A percentile compares a stretch with the other conserved stretches of the same genome.
These are phyloP conservation scores for Aspergillus floridensis DNA, from an alignment of 2,329 filamentous ascomycete species.

Conservation along the genomic window DNA sequence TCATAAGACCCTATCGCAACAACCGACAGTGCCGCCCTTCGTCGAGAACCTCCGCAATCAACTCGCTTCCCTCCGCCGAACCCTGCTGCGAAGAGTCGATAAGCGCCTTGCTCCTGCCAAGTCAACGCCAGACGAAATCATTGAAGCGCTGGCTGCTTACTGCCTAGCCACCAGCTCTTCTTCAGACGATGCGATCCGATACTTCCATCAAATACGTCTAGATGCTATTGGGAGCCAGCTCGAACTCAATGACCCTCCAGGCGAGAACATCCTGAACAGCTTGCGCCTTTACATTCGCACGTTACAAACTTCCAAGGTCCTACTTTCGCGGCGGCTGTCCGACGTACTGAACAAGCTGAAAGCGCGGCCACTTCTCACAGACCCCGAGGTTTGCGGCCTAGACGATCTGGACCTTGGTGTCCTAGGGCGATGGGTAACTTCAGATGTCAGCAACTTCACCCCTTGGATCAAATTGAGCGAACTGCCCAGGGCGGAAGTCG, in stretches of 20 bases:
- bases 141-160: slow-evolving; percentile 76
- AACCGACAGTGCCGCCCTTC: slow-evolving; percentile 47
- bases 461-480: slow-evolving; percentile 85
- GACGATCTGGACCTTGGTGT: slow-evolving; percentile 75
- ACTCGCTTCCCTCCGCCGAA: slow-evolving; percentile 60
- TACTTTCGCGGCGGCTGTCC: slow-evolving; percentile 70
- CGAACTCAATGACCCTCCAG: slow-evolving; percentile 49
- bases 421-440: slow-evolving; percentile 73
- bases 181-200: slow-evolving; percentile 71
- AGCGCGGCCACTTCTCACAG: slow-evolving; percentile 67
- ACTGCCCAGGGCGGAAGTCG: slow-evolving; percentile 59
- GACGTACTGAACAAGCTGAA: slow-evolving; percentile 69
- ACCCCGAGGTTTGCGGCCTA: slow-evolving; percentile 62
- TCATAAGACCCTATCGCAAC: slow-evolving; percentile 66
- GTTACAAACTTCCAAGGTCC: slow-evolving; percentile 69
- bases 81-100: slow-evolving; percentile 65
- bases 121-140: slow-evolving; percentile 50
- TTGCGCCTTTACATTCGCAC: slow-evolving; percentile 74
- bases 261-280: slow-evolving; percentile 59
- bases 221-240: slow-evolving; percentile 66
- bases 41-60: slow-evolving; percentile 64
- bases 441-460: slow-evolving; percentile 79
- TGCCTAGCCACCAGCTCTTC: slow-evolving; percentile 78
- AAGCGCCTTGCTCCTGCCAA: slow-evolving; percentile 47
- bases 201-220: slow-evolving; percentile 72